These are phyloP conservation scores for Iberis pinnata DNA, from an alignment of 345 rosid genomes.

Conservation along the genomic window DNA sequence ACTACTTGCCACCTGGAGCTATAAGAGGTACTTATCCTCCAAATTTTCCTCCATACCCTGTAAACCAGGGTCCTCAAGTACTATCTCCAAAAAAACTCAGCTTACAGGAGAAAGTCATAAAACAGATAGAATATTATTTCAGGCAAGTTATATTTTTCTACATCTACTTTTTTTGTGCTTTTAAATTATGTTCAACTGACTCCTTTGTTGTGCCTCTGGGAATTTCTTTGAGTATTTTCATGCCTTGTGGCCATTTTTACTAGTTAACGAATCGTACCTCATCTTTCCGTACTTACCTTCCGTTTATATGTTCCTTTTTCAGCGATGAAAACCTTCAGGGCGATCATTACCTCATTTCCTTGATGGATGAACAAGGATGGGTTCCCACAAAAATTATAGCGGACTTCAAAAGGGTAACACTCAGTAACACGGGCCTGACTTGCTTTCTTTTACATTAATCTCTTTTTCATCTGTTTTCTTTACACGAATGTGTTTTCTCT, in stretches of 20 bases:
- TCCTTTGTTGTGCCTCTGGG: no score
- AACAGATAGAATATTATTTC: conserved; percentile 93
- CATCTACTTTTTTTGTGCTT: neutral
- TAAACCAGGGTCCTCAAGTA: conserved; percentile 42
- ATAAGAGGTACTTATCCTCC: conserved; percentile 74
- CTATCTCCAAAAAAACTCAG: conserved; percentile 41
- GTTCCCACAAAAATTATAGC: conserved; percentile 66
- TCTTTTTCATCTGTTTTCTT: neutral
- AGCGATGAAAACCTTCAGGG: conserved; percentile 81
- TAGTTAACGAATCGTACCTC: neutral
- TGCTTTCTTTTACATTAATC: conserved; percentile 12
- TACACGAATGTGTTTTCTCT: neutral
- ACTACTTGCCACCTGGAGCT: conserved; percentile 65
- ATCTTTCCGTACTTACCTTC: conserved; percentile 1
- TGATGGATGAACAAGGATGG: conserved; percentile 96
- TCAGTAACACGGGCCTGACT: conserved; percentile 5
- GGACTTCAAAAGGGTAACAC: conserved; percentile 74
- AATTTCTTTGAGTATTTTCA: neutral
- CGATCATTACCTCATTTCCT: conserved; percentile 58
- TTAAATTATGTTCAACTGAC: no score
- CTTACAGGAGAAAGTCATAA: conserved; percentile 49
- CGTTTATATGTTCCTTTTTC: conserved; percentile 26
- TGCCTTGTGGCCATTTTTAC: neutral
- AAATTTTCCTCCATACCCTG: conserved; percentile 50
- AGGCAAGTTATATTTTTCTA: conserved; percentile 43